Conservation (phyloP, 371 early-diverging fungal genomes). For the Syncephalastrum racemosum region DNA sequence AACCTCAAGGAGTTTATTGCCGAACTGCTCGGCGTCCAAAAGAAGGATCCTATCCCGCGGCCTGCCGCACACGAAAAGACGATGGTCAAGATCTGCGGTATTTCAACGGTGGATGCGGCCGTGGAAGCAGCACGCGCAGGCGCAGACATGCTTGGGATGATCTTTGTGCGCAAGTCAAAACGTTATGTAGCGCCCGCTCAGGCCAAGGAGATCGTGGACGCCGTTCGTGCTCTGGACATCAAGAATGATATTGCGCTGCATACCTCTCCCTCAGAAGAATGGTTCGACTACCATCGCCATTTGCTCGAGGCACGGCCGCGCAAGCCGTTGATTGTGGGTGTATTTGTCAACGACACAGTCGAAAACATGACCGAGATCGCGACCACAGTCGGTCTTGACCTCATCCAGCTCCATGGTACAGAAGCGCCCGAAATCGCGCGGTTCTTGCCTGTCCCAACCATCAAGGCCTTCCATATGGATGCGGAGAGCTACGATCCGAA, state of each 20-base stretch:
- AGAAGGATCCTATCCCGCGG: slow-evolving; percentile 29
- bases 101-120: slow-evolving; percentile 81
- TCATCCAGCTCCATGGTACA: slow-evolving; percentile 92
- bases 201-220: slow-evolving; percentile 65
- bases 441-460: slow-evolving; percentile 80
- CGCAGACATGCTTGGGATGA: slow-evolving; percentile 89
- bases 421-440: slow-evolving; percentile 67
- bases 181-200: slow-evolving; percentile 60
- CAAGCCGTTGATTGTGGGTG: slow-evolving; percentile 88
- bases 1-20: slow-evolving; percentile 76
- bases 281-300: slow-evolving; percentile 59
- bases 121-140: slow-evolving; percentile 75
- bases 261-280: slow-evolving; percentile 29
- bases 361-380: slow-evolving; percentile 76
- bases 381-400: slow-evolving; percentile 69
- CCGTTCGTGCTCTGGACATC: slow-evolving; percentile 49
- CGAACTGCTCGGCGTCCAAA: slow-evolving; percentile 54
- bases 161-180: slow-evolving; percentile 77
- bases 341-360: slow-evolving; percentile 84
- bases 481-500: slow-evolving; percentile 33
- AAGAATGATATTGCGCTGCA: neutral
- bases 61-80: slow-evolving; percentile 15
- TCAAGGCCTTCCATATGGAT: slow-evolving; percentile 88
- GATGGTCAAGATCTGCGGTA: slow-evolving; percentile 91
- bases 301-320: slow-evolving; percentile 47